These are phyloP conservation scores for Coemansia nantahalensis DNA, from an alignment of 192 early-diverging fungal genomes.

Conservation along the genomic window DNA sequence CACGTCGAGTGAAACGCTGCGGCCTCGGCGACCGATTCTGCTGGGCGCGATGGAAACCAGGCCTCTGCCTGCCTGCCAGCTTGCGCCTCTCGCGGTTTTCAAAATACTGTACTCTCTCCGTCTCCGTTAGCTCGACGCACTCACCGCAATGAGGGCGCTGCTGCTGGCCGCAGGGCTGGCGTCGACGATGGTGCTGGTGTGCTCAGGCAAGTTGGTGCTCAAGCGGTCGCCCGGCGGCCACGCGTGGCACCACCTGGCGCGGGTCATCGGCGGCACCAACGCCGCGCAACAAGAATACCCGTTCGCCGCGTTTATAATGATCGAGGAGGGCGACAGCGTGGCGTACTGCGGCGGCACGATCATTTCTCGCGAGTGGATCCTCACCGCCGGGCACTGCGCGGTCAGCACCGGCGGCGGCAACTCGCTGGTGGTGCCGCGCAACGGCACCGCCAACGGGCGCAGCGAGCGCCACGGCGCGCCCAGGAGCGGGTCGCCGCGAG, in stretches of 20 bases:
- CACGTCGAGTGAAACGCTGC: too few species aligned
- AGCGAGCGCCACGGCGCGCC: too few species aligned
- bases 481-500: neutral
- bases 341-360: conserved; percentile 52
- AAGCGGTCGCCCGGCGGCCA: neutral
- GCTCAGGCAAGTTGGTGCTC: conserved; percentile 7
- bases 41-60: too few species aligned
- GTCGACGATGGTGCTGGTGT: neutral
- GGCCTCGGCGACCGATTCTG: too few species aligned
- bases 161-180: neutral
- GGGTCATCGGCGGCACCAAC: conserved; percentile 49
- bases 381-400: conserved; percentile 55
- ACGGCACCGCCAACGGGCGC: neutral
- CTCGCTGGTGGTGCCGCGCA: conserved; percentile 1
- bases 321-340: conserved; percentile 33
- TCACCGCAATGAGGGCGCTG: neutral
- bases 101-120: too few species aligned
- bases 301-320: conserved; percentile 42
- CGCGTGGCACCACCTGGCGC: conserved; percentile 22
- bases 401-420: conserved; percentile 26
- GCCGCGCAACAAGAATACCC: conserved; percentile 28
- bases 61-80: too few species aligned
- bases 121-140: too few species aligned
- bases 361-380: conserved; percentile 36
- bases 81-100: too few species aligned